Evolutionary conservation across 805 yeast species (phyloP).

Genomic region (Tanozyma kutaoensis): DNA sequence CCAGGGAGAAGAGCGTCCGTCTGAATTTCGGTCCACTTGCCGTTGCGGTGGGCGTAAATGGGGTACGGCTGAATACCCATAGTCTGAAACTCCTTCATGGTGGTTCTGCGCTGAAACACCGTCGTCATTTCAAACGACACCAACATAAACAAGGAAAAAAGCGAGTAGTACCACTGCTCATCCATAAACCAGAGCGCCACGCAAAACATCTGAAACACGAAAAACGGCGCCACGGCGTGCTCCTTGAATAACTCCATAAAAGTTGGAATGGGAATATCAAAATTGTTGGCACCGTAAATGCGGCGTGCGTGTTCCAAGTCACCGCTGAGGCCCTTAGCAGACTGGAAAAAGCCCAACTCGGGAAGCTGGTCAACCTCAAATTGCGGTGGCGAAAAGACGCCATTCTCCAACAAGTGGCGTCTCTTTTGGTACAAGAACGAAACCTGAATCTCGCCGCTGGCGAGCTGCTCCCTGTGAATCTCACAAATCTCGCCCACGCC

Average conservation of each 20-base stretch:
- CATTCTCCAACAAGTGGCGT: conserved; percentile 55
- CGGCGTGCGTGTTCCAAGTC: conserved; percentile 35
- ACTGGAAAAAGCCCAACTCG: conserved; percentile 42
- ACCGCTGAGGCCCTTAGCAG: conserved; percentile 40
- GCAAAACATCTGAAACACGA: conserved; percentile 92
- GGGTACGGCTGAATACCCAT: conserved; percentile 94
- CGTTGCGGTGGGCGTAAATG: conserved; percentile 58
- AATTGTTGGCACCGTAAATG: conserved; percentile 71
- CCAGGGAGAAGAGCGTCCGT: conserved; percentile 80
- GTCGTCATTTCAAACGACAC: conserved; percentile 88
- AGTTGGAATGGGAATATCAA: conserved; percentile 92
- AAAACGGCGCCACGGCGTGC: conserved; percentile 97
- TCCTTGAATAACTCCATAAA: conserved; percentile 85
- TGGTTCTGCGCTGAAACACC: conserved; percentile 88
- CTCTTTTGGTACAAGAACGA: conserved; percentile 87
- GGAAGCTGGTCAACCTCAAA: conserved; percentile 57
- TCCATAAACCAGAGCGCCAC: conserved; percentile 94
- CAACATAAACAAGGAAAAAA: conserved; percentile 85
- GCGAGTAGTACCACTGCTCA: conserved; percentile 91
- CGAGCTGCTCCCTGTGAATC: conserved; percentile 40
- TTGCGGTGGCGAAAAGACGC: conserved; percentile 67
- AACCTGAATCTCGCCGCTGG: conserved; percentile 46
- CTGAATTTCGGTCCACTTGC: conserved; percentile 53
- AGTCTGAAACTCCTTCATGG: conserved; percentile 89
- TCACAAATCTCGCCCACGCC: conserved; percentile 75